Conservation (phyloP, 1,139 yeast genomes). For the Blastobotrys persicus region DNA sequence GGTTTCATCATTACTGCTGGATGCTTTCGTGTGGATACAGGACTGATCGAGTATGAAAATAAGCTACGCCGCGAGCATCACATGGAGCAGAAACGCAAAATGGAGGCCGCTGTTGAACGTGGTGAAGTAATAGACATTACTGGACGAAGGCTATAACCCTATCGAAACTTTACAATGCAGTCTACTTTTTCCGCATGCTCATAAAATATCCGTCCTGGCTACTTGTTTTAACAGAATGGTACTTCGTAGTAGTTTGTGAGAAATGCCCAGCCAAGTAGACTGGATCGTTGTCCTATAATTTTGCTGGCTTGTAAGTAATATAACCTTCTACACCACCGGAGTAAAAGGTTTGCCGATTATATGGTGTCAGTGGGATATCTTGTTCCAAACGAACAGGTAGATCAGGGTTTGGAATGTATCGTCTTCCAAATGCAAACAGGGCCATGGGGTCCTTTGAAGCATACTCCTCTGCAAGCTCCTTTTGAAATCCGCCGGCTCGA, state of each 20-base stretch:
- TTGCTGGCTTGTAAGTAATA: slow-evolving; percentile 16
- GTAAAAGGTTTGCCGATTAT: slow-evolving; percentile 36
- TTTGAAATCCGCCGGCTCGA: slow-evolving; percentile 46
- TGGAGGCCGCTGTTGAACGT: slow-evolving; percentile 31
- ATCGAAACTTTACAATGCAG: too few relatives aligned
- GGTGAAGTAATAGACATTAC: slow-evolving; percentile 29
- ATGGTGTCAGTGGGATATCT: slow-evolving; percentile 34
- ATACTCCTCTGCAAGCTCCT: slow-evolving; percentile 27
- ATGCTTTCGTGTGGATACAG: slow-evolving; percentile 30
- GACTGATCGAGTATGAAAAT: slow-evolving; percentile 29
- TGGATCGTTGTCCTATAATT: too few relatives aligned
- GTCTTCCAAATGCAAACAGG: slow-evolving; percentile 47
- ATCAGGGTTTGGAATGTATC: slow-evolving; percentile 52
- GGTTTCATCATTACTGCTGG: slow-evolving; percentile 33
- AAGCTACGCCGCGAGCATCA: slow-evolving; percentile 23
- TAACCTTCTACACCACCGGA: slow-evolving; percentile 37
- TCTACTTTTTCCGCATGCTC: too few relatives aligned
- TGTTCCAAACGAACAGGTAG: slow-evolving; percentile 42
- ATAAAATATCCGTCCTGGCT: too few relatives aligned
- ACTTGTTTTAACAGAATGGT: too few relatives aligned
- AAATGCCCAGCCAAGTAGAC: too few relatives aligned
- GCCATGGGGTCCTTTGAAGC: slow-evolving; percentile 36
- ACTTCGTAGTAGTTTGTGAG: too few relatives aligned
- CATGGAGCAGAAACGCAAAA: slow-evolving; percentile 9
- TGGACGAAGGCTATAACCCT: slow-evolving; percentile 16